Evolutionary conservation across 371 early-diverging fungal genomes (phyloP), one percentile per base, ranked within the genome.

Genomic region (Mucor lusitanicus): DNA sequence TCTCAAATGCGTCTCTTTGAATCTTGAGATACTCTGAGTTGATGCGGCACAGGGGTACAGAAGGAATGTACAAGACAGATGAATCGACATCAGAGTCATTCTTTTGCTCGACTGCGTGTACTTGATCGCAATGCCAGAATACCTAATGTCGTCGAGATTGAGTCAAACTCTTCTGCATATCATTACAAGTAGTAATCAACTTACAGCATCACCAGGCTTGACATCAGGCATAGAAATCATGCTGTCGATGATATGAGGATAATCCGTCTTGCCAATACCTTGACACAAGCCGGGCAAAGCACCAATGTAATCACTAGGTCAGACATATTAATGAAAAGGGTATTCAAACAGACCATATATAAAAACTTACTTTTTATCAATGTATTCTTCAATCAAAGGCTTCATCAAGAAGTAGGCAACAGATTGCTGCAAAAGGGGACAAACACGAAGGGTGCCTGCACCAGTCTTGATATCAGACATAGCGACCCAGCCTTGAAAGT

Each of bases 401-500:
- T 79, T 79, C 74, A 79, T 73, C 64, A 81, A 68, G 13, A 74
- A 79, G 53, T 79, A 79, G 12, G 76, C 79, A 5, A 74, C 72
- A 0, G 73, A 68, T 66, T 82, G 79, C 21, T 76, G 71, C 32
- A 82, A 62, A 58, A 82, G 65, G 30, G 82, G 79, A 28, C 76
- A 79, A 0, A 77, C 76, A 25, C 74, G 76, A 32, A 82, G 68
- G n/a, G 75, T 75, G 2, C 79, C 79, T 32, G 76, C 71, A n/a
- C 68, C 70, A 12, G 74, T 69, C 13, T 62, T 63, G 25, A 79
- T 77, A 7, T 72, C 64, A 7, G 74, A 71, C n/a, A 82, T 69
- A 12, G 79, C 75, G 13, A 81, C 28, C 79, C 82, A 81, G 13
- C 82, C 82, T 70, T 81, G 82, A 55, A 81, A 77, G 21, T 69